phyloP scores from a whole-genome alignment of 257 asterid genomes.

The Ajuga chamaepitys region DNA sequence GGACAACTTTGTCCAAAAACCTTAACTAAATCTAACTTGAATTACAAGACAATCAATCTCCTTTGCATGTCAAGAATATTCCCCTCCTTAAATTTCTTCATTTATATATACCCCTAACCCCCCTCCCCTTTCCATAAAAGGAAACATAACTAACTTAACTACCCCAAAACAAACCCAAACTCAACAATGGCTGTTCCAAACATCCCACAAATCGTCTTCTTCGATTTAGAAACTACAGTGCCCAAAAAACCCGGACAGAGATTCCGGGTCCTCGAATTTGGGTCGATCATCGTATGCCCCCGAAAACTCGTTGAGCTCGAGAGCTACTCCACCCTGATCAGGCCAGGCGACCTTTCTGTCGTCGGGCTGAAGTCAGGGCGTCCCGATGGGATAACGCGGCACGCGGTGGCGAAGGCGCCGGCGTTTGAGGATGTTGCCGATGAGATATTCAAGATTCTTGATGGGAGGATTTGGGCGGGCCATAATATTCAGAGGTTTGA shows the following conservation, averaged over 20 bases:
- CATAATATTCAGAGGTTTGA: constrained; percentile 87
- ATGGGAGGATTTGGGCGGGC: constrained; percentile 96
- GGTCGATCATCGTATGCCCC: constrained; percentile 78
- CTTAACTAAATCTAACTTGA: constrained; percentile 50
- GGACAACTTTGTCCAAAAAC: constrained; percentile 25
- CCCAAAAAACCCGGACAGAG: constrained; percentile 56
- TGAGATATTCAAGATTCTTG: constrained; percentile 54
- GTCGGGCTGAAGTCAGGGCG: constrained; percentile 52
- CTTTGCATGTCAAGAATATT: constrained; percentile 36
- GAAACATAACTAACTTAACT: not conserved
- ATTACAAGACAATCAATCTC: constrained; percentile 69
- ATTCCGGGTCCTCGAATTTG: constrained; percentile 71
- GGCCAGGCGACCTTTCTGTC: constrained; percentile 59
- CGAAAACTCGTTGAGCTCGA: constrained; percentile 63
- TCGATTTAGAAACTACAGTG: constrained; percentile 83
- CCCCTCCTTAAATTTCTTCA: not conserved
- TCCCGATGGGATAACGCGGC: constrained; percentile 62
- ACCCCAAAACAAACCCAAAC: not conserved
- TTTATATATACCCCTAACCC: not conserved
- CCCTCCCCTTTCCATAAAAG: not conserved
- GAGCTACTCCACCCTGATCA: constrained; percentile 74
- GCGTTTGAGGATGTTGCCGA: constrained; percentile 65
- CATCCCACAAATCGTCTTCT: constrained; percentile 64
- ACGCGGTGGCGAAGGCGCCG: constrained; percentile 61
- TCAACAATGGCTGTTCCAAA: constrained; percentile 4